A percentile compares a stretch with the other conserved stretches of the same genome.
Evolutionary conservation across 2,329 filamentous ascomycete genomes (phyloP).

Genomic region (Colletotrichum sp.): DNA sequence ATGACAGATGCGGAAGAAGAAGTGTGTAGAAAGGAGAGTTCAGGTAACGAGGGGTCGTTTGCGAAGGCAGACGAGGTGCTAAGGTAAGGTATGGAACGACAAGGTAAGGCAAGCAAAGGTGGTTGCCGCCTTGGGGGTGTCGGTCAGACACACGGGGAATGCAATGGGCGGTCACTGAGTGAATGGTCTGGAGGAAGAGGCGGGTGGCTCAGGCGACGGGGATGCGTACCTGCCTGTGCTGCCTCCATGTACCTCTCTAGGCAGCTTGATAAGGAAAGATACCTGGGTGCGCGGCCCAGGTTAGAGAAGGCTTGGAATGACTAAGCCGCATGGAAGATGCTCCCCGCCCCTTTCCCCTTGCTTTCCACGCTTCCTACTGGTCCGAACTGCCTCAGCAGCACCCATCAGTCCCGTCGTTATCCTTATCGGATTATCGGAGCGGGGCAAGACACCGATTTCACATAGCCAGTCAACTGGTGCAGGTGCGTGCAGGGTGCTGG

Average conservation of each 20-base stretch:
- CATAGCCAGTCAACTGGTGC: background rate
- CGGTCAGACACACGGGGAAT: conserved; percentile 17
- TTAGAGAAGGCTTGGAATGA: background rate
- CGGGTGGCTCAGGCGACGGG: conserved; percentile 11
- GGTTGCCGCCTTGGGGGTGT: conserved; percentile 23
- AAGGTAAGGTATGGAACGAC: background rate
- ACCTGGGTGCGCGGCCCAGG: background rate
- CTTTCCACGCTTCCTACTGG: background rate
- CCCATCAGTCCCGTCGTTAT: conserved; percentile 1
- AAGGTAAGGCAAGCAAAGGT: conserved; percentile 4
- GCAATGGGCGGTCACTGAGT: conserved; percentile 23
- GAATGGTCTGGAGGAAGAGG: background rate
- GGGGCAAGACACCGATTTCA: conserved; percentile 17
- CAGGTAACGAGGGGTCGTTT: conserved; percentile 20
- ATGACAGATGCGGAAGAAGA: conserved; percentile 15
- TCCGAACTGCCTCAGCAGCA: background rate
- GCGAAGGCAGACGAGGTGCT: conserved; percentile 18
- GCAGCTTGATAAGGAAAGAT: background rate
- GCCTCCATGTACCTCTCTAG: background rate
- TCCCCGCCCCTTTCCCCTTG: background rate
- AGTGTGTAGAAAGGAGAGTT: conserved; percentile 22
- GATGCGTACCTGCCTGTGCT: background rate
- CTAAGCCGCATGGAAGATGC: background rate
- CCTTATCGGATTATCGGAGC: conserved; percentile 22
- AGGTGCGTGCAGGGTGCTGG: conserved; percentile 1